Evolutionary conservation across 2,329 filamentous ascomycete genomes (phyloP).

Genomic region (Ceratocystis alfenasii): DNA sequence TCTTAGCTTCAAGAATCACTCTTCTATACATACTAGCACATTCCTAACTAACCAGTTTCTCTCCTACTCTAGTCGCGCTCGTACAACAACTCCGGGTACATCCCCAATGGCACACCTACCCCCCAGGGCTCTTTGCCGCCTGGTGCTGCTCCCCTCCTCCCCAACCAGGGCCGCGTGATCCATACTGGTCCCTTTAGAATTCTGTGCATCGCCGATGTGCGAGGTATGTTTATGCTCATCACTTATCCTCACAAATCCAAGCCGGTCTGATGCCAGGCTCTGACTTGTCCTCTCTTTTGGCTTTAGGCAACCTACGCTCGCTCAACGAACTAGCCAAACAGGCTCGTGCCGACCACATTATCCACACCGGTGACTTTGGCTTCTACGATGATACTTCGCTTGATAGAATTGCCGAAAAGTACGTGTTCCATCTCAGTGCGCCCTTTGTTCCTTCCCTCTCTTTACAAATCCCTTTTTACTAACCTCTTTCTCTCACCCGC

Average conservation of each 20-base stretch:
- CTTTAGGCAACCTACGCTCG: slow-evolving; percentile 77
- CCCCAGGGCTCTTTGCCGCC: slow-evolving; percentile 31
- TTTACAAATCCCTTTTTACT: neutral
- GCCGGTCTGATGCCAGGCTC: slow-evolving; percentile 22
- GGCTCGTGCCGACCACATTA: slow-evolving; percentile 90
- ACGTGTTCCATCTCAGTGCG: slow-evolving; percentile 30
- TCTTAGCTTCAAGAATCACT: neutral
- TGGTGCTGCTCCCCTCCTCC: slow-evolving; percentile 52
- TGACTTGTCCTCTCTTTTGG: neutral
- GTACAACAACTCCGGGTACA: slow-evolving; percentile 44
- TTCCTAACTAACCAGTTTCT: slow-evolving; percentile 24
- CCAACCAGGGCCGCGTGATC: slow-evolving; percentile 55
- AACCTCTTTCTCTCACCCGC: slow-evolving; percentile 19
- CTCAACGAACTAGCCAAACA: slow-evolving; percentile 93
- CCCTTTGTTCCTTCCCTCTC: neutral
- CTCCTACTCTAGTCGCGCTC: slow-evolving; percentile 31
- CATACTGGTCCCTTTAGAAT: slow-evolving; percentile 55
- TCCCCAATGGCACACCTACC: slow-evolving; percentile 49
- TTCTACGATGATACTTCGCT: slow-evolving; percentile 96
- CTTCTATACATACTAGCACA: slow-evolving; percentile 8
- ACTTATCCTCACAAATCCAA: neutral
- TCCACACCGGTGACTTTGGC: slow-evolving; percentile 97
- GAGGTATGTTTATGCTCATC: slow-evolving; percentile 39
- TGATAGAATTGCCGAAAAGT: slow-evolving; percentile 97
- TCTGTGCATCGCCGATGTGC: slow-evolving; percentile 59